A percentile compares a stretch with the other conserved stretches of the same genome.
Evolutionary conservation across 2,329 filamentous ascomycete genomes (phyloP).

Genomic region (Pseudogymnoascus pannorum): DNA sequence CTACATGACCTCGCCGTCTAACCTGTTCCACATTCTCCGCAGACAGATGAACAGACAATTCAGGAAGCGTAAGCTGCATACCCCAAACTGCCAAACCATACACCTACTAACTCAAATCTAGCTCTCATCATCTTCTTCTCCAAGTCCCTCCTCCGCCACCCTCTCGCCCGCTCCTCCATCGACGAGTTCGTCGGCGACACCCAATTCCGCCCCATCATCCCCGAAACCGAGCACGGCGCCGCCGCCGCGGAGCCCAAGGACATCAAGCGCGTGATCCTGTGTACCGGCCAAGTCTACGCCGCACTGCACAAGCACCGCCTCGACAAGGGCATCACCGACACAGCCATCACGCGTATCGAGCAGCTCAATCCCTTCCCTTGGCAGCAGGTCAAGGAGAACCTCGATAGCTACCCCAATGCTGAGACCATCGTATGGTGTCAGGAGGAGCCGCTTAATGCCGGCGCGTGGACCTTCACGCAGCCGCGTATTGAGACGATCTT

Average conservation of each 20-base stretch:
- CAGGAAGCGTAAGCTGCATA: constrained; percentile 75
- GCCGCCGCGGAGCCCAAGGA: constrained; percentile 72
- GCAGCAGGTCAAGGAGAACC: constrained; percentile 92
- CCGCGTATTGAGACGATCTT: constrained; percentile 93
- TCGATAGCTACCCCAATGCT: constrained; percentile 94
- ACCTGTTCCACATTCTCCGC: constrained; percentile 92
- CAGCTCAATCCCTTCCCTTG: constrained; percentile 99
- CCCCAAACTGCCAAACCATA: background rate
- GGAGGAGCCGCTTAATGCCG: constrained; percentile 95
- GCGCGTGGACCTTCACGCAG: constrained; percentile 95
- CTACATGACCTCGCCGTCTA: constrained; percentile 93
- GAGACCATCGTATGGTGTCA: constrained; percentile 97
- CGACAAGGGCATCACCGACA: constrained; percentile 78
- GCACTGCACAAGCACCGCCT: constrained; percentile 86
- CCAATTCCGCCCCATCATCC: constrained; percentile 95
- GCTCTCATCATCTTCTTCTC: constrained; percentile 97
- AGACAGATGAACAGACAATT: constrained; percentile 99
- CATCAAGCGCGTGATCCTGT: constrained; percentile 91
- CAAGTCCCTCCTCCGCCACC: constrained; percentile 91
- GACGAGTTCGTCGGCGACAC: constrained; percentile 87
- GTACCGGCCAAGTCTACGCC: constrained; percentile 89
- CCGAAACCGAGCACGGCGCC: constrained; percentile 76
- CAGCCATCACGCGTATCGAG: constrained; percentile 91
- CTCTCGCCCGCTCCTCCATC: constrained; percentile 78
- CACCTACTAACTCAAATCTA: constrained; percentile 31